These are phyloP conservation scores for Xylaria curta DNA, from an alignment of 495 filamentous ascomycete species.

Conservation along the genomic window DNA sequence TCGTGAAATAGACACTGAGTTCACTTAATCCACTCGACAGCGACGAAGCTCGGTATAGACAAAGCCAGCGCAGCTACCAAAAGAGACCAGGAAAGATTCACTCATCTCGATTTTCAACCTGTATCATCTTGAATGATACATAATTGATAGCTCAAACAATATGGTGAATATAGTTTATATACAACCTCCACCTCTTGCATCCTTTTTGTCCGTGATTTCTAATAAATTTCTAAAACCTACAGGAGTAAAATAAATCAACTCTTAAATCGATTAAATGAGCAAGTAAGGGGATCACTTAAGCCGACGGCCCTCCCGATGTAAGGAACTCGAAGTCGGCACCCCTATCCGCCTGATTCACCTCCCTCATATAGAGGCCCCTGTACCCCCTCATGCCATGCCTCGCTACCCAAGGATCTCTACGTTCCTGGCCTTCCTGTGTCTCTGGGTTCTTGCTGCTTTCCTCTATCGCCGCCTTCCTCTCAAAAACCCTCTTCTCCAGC, in stretches of 20 bases:
- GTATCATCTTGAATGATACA: background rate
- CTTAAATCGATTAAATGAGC: too few species aligned
- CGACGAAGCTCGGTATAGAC: background rate
- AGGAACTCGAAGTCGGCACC: slow-evolving; percentile 72
- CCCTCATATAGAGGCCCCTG: slow-evolving; percentile 67
- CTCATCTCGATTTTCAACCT: background rate
- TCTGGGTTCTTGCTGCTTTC: background rate
- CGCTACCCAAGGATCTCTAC: slow-evolving; percentile 40
- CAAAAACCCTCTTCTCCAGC: slow-evolving; percentile 47
- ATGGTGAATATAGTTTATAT: background rate
- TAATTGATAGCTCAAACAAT: background rate
- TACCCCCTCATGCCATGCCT: slow-evolving; percentile 61
- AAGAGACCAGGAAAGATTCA: background rate
- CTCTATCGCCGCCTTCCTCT: slow-evolving; percentile 38
- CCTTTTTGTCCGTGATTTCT: background rate
- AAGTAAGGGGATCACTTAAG: background rate
- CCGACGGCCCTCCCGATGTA: slow-evolving; percentile 50
- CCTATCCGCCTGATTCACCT: slow-evolving; percentile 68
- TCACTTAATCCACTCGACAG: background rate
- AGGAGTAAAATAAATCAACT: background rate
- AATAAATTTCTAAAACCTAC: background rate
- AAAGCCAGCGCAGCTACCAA: background rate
- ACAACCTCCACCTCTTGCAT: background rate
- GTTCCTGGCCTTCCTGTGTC: slow-evolving; percentile 25
- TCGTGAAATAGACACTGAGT: background rate